Evolutionary conservation across 2,329 filamentous ascomycete genomes (phyloP).

Genomic region (Arachnomyces sp.): DNA sequence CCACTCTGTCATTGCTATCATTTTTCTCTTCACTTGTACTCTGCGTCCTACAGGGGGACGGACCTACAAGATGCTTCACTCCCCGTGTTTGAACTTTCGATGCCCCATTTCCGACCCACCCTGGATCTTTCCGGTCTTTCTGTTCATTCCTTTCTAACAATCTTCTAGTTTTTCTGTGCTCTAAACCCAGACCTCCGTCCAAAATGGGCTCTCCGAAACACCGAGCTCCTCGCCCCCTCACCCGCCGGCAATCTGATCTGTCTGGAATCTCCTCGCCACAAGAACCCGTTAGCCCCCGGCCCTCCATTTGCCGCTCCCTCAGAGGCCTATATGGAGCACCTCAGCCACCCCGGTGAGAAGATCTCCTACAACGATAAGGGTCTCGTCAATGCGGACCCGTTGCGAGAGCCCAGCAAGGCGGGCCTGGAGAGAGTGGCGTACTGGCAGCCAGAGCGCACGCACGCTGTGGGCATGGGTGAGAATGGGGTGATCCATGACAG

Average conservation of each 20-base stretch:
- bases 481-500: slow-evolving; percentile 32
- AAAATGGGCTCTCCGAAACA: slow-evolving; percentile 47
- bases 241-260: slow-evolving; percentile 46
- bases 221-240: slow-evolving; percentile 41
- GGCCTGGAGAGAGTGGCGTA: slow-evolving; percentile 41
- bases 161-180: slow-evolving; percentile 55
- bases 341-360: slow-evolving; percentile 59
- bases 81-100: too few relatives aligned
- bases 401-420: slow-evolving; percentile 32
- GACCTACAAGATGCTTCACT: not conserved
- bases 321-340: slow-evolving; percentile 60
- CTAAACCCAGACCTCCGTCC: slow-evolving; percentile 45
- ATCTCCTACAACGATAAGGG: slow-evolving; percentile 53
- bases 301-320: slow-evolving; percentile 64
- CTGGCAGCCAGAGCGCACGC: slow-evolving; percentile 48
- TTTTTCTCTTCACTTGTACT: too few relatives aligned
- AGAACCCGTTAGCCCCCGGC: slow-evolving; percentile 54
- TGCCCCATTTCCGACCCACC: too few relatives aligned
- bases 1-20: too few relatives aligned
- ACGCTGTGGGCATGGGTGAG: slow-evolving; percentile 42
- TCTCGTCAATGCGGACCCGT: slow-evolving; percentile 39
- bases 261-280: slow-evolving; percentile 69
- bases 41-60: slow-evolving; percentile 4
- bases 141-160: slow-evolving; percentile 24
- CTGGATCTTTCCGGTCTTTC: not conserved